A percentile compares a stretch with the other conserved stretches of the same genome.
Conservation (phyloP, 352 stramenopile species). For the Saprolegnia parasitica region DNA sequence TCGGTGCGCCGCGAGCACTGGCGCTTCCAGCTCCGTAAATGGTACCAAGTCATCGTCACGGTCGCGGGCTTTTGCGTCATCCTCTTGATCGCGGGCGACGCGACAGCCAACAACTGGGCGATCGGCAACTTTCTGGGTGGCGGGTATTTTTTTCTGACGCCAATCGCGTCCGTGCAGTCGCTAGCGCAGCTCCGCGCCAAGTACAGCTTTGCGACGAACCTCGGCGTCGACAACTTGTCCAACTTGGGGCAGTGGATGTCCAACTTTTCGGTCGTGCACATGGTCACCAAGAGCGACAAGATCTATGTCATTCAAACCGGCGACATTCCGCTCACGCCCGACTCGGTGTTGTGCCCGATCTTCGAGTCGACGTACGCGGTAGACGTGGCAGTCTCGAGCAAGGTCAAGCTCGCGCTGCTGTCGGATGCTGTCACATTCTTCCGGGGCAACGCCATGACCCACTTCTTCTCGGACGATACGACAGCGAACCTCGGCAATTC, state of each 20-base stretch:
- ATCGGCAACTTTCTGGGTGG: constrained; percentile 24
- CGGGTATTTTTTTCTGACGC: constrained; percentile 9
- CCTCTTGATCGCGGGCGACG: neutral
- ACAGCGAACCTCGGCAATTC: constrained; percentile 3
- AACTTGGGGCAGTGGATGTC: constrained; percentile 29
- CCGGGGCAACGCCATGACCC: constrained; percentile 7
- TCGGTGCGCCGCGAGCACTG: neutral
- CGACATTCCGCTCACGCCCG: neutral
- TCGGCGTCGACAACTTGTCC: constrained; percentile 4
- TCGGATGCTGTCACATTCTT: constrained; percentile 18
- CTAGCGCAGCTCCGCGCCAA: neutral
- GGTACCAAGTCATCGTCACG: neutral
- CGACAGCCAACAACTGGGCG: constrained; percentile 15
- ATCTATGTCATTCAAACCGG: constrained; percentile 7
- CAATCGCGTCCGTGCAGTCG: neutral
- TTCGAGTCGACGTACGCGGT: constrained; percentile 4
- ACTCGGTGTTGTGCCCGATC: constrained; percentile 2
- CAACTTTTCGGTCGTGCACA: constrained; percentile 4
- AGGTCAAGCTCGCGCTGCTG: constrained; percentile 11
- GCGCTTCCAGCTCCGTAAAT: neutral
- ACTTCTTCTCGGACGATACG: neutral
- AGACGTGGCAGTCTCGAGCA: neutral
- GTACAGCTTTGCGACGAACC: constrained; percentile 9
- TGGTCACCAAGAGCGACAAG: neutral
- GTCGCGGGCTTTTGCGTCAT: neutral